Percentiles rank a stretch among this genome's conserved stretches.
These are phyloP conservation scores for Echinochloa phyllopogon DNA, from an alignment of 176 grass and related monocot species.

Conservation along the genomic window DNA sequence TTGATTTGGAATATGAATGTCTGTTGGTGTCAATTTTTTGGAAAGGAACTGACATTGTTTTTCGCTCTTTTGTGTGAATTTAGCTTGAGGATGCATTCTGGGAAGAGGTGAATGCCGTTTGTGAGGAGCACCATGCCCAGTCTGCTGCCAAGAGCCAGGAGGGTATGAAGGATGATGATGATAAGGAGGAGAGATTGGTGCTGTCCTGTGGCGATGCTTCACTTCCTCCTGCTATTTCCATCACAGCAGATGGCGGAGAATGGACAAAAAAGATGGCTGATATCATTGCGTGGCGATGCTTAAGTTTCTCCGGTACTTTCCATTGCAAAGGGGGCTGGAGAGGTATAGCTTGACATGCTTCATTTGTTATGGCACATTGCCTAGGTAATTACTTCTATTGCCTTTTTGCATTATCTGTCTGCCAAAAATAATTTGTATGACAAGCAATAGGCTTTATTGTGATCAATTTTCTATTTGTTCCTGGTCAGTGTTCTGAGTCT, in stretches of 20 bases:
- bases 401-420: background rate
- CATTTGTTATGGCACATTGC: slow-evolving; percentile 96
- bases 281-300: slow-evolving; percentile 56
- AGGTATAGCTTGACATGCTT: slow-evolving; percentile 77
- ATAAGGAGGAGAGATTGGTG: slow-evolving; percentile 36
- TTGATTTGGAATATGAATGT: background rate
- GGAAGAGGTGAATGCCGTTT: slow-evolving; percentile 27
- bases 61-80: slow-evolving; percentile 22
- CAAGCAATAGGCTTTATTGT: background rate
- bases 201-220: slow-evolving; percentile 34
- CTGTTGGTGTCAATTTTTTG: background rate
- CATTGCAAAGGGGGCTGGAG: slow-evolving; percentile 3
- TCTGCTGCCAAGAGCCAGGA: slow-evolving; percentile 31
- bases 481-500: background rate
- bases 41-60: background rate
- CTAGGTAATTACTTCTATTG: slow-evolving; percentile 58
- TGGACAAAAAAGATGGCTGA: slow-evolving; percentile 36
- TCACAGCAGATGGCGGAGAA: slow-evolving; percentile 9
- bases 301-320: slow-evolving; percentile 61
- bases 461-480: background rate
- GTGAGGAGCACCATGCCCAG: slow-evolving; percentile 29
- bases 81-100: slow-evolving; percentile 49
- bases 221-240: slow-evolving; percentile 47
- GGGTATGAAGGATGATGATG: background rate
- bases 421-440: slow-evolving; percentile 2